phyloP scores from a whole-genome alignment of 228 moss, liverwort and hornwort species.

The Sphagnum fallax region DNA sequence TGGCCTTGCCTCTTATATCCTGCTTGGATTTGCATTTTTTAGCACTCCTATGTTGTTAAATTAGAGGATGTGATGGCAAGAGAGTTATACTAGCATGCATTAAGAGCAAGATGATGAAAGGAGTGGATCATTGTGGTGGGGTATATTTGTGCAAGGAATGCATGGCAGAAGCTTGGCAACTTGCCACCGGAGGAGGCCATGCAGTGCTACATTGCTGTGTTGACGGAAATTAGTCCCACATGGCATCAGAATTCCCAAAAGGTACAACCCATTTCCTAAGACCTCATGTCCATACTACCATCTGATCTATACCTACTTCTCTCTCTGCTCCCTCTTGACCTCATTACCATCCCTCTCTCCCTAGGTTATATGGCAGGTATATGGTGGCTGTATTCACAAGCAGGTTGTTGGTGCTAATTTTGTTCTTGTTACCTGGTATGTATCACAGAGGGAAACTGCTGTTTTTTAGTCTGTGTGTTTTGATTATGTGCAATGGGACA shows the following conservation, averaged over 20 bases:
- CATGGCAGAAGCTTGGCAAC: slow-evolving; percentile 99
- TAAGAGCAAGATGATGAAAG: slow-evolving; percentile 66
- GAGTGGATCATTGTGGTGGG: slow-evolving; percentile 75
- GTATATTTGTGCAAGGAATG: slow-evolving; percentile 78
- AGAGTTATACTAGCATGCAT: slow-evolving; percentile 74
- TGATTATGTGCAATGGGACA: too few relatives aligned
- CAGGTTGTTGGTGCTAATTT: too few relatives aligned
- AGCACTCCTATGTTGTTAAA: slow-evolving; percentile 1
- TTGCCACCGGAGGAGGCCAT: slow-evolving; percentile 98
- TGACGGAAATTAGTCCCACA: slow-evolving; percentile 72
- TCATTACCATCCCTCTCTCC: too few relatives aligned
- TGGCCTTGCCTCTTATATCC: too few relatives aligned
- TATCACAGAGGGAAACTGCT: too few relatives aligned
- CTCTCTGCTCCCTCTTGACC: too few relatives aligned
- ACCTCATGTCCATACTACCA: background rate
- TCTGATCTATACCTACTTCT: too few relatives aligned
- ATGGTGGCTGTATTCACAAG: too few relatives aligned
- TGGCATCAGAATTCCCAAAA: slow-evolving; percentile 66
- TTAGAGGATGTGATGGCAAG: slow-evolving; percentile 39
- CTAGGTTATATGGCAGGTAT: too few relatives aligned
- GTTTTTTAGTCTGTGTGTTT: too few relatives aligned
- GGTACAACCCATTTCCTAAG: slow-evolving; percentile 26
- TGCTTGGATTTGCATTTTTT: too few relatives aligned
- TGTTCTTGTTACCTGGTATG: too few relatives aligned
- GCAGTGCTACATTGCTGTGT: slow-evolving; percentile 80